Conservation (phyloP, 148 eudicot genomes). For the Chenopodium suecicum region DNA sequence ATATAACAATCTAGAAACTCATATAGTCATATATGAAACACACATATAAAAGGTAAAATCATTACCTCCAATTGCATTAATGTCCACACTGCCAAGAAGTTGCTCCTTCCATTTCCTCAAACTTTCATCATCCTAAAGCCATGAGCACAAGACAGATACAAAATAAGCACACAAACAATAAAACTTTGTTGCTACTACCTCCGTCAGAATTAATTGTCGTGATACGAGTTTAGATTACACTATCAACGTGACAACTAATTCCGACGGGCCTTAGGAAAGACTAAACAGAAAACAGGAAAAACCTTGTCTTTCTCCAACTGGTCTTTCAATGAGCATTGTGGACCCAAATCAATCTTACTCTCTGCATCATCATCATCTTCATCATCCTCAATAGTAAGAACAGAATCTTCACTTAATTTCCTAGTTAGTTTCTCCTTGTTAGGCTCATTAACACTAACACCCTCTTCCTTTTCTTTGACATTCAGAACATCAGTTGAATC, state of each 20-base stretch:
- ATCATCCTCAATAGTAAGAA: slow-evolving; percentile 47
- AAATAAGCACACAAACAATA: not conserved
- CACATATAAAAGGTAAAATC: not conserved
- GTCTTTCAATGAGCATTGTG: slow-evolving; percentile 69
- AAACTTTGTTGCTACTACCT: not conserved
- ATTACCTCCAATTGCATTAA: slow-evolving; percentile 75
- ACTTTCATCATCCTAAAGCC: slow-evolving; percentile 87
- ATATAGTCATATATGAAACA: not conserved
- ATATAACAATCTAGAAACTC: not conserved
- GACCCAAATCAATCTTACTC: slow-evolving; percentile 67
- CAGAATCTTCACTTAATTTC: slow-evolving; percentile 55
- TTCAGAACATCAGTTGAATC: slow-evolving; percentile 28
- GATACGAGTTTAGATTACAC: not conserved
- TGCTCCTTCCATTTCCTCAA: slow-evolving; percentile 96
- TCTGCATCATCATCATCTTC: slow-evolving; percentile 52
- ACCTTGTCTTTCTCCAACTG: slow-evolving; percentile 92
- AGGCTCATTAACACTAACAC: slow-evolving; percentile 30
- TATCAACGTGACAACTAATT: not conserved
- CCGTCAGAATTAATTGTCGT: not conserved
- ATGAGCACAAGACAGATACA: slow-evolving; percentile 1
- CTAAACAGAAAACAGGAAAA: slow-evolving; percentile 4
- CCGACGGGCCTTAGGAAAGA: not conserved
- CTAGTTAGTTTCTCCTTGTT: slow-evolving; percentile 37
- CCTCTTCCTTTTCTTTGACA: slow-evolving; percentile 26
- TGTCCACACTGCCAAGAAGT: slow-evolving; percentile 80